Percentiles rank a stretch among this genome's conserved stretches.
phyloP scores from a whole-genome alignment of 106 monocot genomes.

The Iris macrosiphon region DNA sequence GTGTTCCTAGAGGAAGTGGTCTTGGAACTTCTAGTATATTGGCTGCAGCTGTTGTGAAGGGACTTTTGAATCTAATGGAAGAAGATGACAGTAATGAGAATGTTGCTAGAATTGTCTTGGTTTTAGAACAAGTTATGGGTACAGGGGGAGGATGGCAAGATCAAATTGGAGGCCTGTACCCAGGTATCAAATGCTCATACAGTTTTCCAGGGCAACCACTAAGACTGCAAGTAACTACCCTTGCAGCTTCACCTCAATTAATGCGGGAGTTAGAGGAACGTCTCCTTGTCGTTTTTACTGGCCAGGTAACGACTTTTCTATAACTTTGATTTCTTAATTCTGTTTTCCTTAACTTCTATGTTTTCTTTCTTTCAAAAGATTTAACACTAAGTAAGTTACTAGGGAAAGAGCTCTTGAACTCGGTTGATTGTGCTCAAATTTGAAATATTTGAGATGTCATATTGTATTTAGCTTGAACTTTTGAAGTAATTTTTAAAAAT shows the following conservation, averaged over 20 bases:
- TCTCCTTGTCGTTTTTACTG: conserved; percentile 88
- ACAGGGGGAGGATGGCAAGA: conserved; percentile 99
- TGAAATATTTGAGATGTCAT: too few species aligned
- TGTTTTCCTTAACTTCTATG: too few species aligned
- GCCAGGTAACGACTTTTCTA: too few species aligned
- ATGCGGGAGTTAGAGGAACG: conserved; percentile 61
- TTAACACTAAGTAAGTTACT: too few species aligned
- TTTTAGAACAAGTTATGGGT: conserved; percentile 91
- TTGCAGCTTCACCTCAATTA: conserved; percentile 49
- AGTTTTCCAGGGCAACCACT: conserved; percentile 83
- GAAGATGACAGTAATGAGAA: conserved; percentile 83
- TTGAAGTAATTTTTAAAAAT: too few species aligned
- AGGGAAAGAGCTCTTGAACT: too few species aligned
- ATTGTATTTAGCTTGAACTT: too few species aligned
- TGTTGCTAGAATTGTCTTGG: conserved; percentile 87
- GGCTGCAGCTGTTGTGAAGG: conserved; percentile 93
- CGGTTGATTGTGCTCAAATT: too few species aligned
- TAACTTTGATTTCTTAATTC: too few species aligned
- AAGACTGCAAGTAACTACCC: conserved; percentile 62
- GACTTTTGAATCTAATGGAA: conserved; percentile 71
- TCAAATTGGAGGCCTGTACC: conserved; percentile 93
- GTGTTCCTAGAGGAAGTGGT: conserved; percentile 94
- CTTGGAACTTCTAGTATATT: conserved; percentile 96
- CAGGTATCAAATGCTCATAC: conserved; percentile 83
- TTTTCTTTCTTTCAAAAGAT: too few species aligned